Percentiles rank a stretch among this genome's conserved stretches.
Conservation (phyloP, 495 filamentous ascomycete species). For the Diplogelasinospora grovesii region DNA sequence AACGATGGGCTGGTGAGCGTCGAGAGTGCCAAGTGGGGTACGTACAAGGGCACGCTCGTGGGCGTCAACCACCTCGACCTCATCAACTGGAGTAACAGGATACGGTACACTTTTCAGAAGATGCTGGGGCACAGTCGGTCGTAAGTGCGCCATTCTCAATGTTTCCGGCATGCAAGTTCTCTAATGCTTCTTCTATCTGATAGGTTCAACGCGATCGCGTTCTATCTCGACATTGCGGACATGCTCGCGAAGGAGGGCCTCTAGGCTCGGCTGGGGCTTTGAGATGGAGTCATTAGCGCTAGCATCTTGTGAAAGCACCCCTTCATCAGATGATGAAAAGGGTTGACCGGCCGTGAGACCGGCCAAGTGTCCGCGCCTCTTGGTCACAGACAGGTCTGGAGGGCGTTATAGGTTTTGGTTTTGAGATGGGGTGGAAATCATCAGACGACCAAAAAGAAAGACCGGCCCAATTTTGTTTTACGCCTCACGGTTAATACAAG, state of each 20-base stretch:
- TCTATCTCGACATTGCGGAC: slow-evolving; percentile 86
- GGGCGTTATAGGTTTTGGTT: too few species aligned
- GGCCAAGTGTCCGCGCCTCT: too few species aligned
- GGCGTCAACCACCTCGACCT: slow-evolving; percentile 84
- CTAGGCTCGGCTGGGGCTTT: slow-evolving; percentile 27
- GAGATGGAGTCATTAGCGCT: background rate
- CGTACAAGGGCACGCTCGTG: slow-evolving; percentile 84
- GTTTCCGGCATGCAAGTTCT: background rate
- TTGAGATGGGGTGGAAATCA: too few species aligned
- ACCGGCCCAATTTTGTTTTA: too few species aligned
- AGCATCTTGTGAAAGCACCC: too few species aligned
- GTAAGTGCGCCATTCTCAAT: slow-evolving; percentile 39
- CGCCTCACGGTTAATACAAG: too few species aligned
- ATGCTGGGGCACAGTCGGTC: slow-evolving; percentile 62
- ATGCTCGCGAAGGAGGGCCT: slow-evolving; percentile 72
- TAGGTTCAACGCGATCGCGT: slow-evolving; percentile 92
- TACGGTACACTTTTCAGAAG: slow-evolving; percentile 64
- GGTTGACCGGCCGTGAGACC: too few species aligned
- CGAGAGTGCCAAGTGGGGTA: slow-evolving; percentile 78
- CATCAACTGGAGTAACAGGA: slow-evolving; percentile 91
- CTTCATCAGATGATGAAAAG: too few species aligned
- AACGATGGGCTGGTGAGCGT: slow-evolving; percentile 96
- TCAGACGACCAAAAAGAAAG: too few species aligned
- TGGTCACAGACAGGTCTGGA: too few species aligned
- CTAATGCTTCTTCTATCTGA: slow-evolving; percentile 5